These are phyloP conservation scores for Trypanosoma boissoni DNA, from an alignment of 208 protist genomes.

Conservation along the genomic window DNA sequence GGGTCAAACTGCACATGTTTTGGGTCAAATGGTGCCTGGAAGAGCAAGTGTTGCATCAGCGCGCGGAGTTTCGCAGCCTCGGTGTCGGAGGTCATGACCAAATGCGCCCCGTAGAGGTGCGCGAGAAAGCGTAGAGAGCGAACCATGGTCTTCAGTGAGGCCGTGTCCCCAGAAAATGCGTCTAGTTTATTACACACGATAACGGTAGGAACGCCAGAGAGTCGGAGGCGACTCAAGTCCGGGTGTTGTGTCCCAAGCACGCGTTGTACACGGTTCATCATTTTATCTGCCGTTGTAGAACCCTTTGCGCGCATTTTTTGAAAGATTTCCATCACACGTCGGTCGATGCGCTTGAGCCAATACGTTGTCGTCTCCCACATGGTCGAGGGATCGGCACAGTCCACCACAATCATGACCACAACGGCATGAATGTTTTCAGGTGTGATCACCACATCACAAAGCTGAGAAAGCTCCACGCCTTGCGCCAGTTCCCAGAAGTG, in stretches of 20 bases:
- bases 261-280: constrained; percentile 57
- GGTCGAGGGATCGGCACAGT: constrained; percentile 43
- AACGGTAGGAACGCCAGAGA: constrained; percentile 81
- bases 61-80: constrained; percentile 59
- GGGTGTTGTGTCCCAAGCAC: constrained; percentile 64
- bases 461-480: constrained; percentile 69
- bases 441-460: constrained; percentile 85
- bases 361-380: constrained; percentile 74
- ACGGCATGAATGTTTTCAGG: constrained; percentile 84
- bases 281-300: constrained; percentile 74
- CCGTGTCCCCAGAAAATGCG: constrained; percentile 53
- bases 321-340: constrained; percentile 55
- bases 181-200: constrained; percentile 88
- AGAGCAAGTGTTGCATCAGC: constrained; percentile 74
- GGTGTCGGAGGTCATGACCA: constrained; percentile 68
- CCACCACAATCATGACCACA: constrained; percentile 74
- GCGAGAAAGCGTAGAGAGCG: constrained; percentile 75
- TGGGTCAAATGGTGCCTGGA: constrained; percentile 70
- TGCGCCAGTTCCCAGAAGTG: constrained; percentile 92
- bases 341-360: constrained; percentile 74
- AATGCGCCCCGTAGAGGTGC: constrained; percentile 75
- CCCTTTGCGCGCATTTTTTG: constrained; percentile 79
- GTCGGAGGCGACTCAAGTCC: constrained; percentile 66
- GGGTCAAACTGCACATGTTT: constrained; percentile 71
- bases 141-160: constrained; percentile 51